Base-by-base conservation (phyloP, 1,284 basidiomycete species). In the Cryptococcus jaspeensis region DNA sequence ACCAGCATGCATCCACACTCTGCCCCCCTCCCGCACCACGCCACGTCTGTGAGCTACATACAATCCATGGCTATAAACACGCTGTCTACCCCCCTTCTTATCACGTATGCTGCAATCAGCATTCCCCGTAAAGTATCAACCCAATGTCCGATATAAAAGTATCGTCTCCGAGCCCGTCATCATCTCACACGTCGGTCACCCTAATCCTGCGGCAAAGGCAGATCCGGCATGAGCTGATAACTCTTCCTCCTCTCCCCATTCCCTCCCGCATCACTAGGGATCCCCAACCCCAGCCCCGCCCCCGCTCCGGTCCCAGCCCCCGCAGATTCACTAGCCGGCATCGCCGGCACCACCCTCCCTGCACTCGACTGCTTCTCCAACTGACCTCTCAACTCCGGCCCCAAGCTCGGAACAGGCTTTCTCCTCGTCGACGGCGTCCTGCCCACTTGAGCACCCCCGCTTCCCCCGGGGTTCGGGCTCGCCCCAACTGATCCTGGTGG, bases 371-470 rank as follows among this genome's bases (percentile, higher is more conserved):
- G 48, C 36, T 59, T 58, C 3, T 59, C 56, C 52, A 70, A 38
- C 55, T 70, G 47, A 9, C 53, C 52, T 28, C 66, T 50, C 43
- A 70, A 45, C 43, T 70, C 69, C 18, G 65, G 59, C 7, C 69
- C 69, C 0, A 71, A 56, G 22, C 56, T 60, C 2, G 69, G 69
- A 2, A 71, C 69, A 48, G 69, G 67, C 54, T 69, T 71, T 23
- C 69, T 40, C 52, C 58, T 63, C 13, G 38, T 40, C 25, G 53
- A 55, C 1, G 47, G 37, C 15, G 47, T 52, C 50, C 58, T 52
- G 12, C 48, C 48, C 16, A 50, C 13, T 16, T n/a, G 18, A 13
- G 32, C 23, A 13, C 28, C 46, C 3, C 18, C 18, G 3, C 41
- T 43, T 6, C 41, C 41, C 15, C 25, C 44, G 22, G 18, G 7